Base-by-base conservation (phyloP, 371 early-diverging fungal genomes). In the Zopfochytrium polystomum region DNA sequence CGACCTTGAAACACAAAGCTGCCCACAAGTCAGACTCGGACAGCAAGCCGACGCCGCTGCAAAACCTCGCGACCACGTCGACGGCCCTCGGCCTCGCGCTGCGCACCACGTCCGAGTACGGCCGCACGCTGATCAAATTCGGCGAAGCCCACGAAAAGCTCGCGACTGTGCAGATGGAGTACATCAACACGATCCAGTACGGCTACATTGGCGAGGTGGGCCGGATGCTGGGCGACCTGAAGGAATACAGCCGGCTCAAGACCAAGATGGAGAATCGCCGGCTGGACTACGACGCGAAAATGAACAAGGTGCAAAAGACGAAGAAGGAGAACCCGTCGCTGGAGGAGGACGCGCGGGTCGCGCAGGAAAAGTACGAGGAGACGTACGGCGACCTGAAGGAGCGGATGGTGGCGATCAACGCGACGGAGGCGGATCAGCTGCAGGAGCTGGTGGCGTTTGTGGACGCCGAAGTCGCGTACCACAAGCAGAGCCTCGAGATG, bases 311-410 rank as follows among this genome's bases (percentile, higher is more conserved):
- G 22, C 88, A 91, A 63, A 90, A 89, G 65, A 80, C 85, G 26
- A 92, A 92, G 71, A 94, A 92, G 74, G 93, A 95, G 63, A 90
- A 86, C 43, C 87, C 91, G 5, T 87, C 88, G 43, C 78, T 90
- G 56, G 95, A 93, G 63, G 93, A 96, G 60, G 95, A 95, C 49
- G 79, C 90, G 72, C 85, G 91, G 44, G 85, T 88, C 0, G 87
- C 95, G 2, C 92, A 91, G 67, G 71, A 83, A 18, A 94, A 93
- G 68, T 96, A 95, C 65, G 94, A 95, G 55, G 95, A 96, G 65
- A 84, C 90, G 20, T 47, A 80, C 52, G 25, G 46, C 42, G 74
- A 42, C 22, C 33, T 56, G 15, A 46, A 44, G 25, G 44, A 68
- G 13, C 44, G 58, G 6, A 82, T 82, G 82, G 65, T 76, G 58